These are phyloP conservation scores for Cladobotryum protrusum DNA, from an alignment of 2,329 filamentous ascomycete genomes.

Conservation along the genomic window DNA sequence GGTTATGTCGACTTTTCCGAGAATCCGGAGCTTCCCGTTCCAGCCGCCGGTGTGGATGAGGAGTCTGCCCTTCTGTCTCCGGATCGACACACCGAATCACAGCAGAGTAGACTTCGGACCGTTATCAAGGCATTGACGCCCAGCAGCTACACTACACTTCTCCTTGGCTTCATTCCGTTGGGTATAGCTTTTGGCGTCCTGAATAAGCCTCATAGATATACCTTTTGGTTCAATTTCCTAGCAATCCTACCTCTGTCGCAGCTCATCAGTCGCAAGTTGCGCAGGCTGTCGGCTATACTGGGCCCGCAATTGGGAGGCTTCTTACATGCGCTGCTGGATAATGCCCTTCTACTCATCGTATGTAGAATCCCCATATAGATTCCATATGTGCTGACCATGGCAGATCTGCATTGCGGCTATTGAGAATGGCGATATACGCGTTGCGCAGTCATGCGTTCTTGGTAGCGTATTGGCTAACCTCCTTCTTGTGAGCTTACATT, in stretches of 20 bases:
- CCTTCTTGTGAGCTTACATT: constrained; percentile 2
- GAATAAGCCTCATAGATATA: neutral
- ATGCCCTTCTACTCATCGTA: constrained; percentile 5
- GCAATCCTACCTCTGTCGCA: constrained; percentile 9
- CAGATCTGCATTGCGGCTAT: constrained; percentile 6
- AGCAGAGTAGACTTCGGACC: neutral
- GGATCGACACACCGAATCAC: neutral
- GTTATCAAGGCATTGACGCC: constrained; percentile 1
- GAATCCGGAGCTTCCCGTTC: neutral
- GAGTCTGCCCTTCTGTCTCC: neutral
- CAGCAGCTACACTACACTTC: constrained; percentile 5
- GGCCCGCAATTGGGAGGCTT: constrained; percentile 1
- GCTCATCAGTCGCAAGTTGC: constrained; percentile 7
- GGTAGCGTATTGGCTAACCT: constrained; percentile 8
- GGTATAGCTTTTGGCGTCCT: constrained; percentile 5
- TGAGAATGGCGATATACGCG: constrained; percentile 1
- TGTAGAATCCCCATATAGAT: neutral
- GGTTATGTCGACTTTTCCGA: too few relatives aligned
- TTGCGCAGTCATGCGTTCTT: constrained; percentile 6
- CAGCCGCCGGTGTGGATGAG: neutral
- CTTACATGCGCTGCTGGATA: constrained; percentile 6
- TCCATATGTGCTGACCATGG: neutral
- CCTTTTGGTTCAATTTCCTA: constrained; percentile 8
- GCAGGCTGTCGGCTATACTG: neutral
- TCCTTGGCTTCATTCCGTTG: constrained; percentile 2